Evolutionary conservation across 352 stramenopile species (phyloP).

Genomic region (Pythium dissotocum): DNA sequence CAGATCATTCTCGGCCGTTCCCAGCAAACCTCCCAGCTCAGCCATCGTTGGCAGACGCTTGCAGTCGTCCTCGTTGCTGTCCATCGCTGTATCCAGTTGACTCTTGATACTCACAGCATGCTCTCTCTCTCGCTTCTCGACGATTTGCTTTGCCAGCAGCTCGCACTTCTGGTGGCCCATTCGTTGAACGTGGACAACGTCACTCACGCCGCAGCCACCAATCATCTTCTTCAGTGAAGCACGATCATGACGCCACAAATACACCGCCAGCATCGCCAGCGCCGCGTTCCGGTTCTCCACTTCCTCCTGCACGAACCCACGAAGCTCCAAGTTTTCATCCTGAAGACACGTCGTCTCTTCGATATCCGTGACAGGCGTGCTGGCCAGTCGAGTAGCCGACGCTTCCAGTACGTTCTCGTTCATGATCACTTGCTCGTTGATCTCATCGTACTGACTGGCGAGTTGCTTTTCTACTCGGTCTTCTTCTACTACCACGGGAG

Average conservation of each 20-base stretch:
- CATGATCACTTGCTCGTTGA: slow-evolving; percentile 12
- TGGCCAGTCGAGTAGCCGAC: slow-evolving; percentile 30
- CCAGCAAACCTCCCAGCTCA: background rate
- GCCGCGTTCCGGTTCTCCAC: slow-evolving; percentile 32
- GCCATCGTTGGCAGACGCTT: background rate
- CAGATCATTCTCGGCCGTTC: background rate
- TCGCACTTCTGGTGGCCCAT: slow-evolving; percentile 14
- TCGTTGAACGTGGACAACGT: slow-evolving; percentile 13
- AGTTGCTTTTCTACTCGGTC: slow-evolving; percentile 19
- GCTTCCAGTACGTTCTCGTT: slow-evolving; percentile 46
- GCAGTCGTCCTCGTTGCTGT: background rate
- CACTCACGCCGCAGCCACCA: background rate
- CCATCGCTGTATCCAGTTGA: slow-evolving; percentile 9
- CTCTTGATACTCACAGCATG: background rate
- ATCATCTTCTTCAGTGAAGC: background rate
- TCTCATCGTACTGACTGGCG: slow-evolving; percentile 4
- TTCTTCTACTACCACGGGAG: background rate
- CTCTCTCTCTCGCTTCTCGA: background rate
- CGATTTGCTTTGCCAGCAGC: background rate
- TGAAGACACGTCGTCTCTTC: slow-evolving; percentile 32
- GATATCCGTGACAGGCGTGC: slow-evolving; percentile 29
- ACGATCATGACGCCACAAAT: slow-evolving; percentile 20
- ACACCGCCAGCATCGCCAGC: slow-evolving; percentile 36
- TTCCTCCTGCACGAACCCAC: slow-evolving; percentile 34
- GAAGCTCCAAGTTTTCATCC: slow-evolving; percentile 44